Evolutionary conservation across 2,329 filamentous ascomycete genomes (phyloP), one percentile per base, ranked within the genome.

Genomic region (Pezicula rhizophila): DNA sequence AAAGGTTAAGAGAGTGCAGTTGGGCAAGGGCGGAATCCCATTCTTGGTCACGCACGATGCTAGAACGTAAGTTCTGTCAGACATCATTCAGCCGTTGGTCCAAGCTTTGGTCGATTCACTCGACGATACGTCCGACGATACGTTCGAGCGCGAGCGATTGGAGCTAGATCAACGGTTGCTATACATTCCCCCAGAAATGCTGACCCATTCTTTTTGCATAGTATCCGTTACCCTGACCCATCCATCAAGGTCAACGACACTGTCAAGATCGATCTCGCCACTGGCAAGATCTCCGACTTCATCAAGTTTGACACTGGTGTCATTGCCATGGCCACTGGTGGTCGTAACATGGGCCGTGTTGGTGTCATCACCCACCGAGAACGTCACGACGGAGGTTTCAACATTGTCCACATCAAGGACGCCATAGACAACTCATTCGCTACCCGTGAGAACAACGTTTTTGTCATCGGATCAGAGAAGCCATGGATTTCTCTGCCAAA

Each of bases 1-100:
- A 82, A 99, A 97, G 84, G 93, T 99, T 80, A 96, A 96, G 89
- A 87, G 92, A 70, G 93, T 99, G 58, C 93, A 99, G 82, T 84
- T 99, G 68, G 93, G 93, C 82, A 92, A 90, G 78, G 95, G 93
- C 78, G 93, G 91, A 81, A 95, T 99, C 85, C 93, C 93, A 95
- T 99, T 96, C 91, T 96, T 97, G 90, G 93, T 99, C 89, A 99
- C 93, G 91, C 93, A 99, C 89, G 93, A 99, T 93, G 93, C 93
- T 79, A 87, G 93, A 90, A 99, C 93, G 92, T 99, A 82, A 96
- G 92, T 97, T 87, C 82, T 86, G 78, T 83, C 78, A 82, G 78
- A 87, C 87, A 89, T 96, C 91, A 93, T 91, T 96, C 92, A 96
- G 92, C 85, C 92, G 92, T 96, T 96, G 92, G 89, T 92, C 89